These are phyloP conservation scores for Alternaria novae-zelandiae DNA, from an alignment of 2,329 filamentous ascomycete species.

Conservation along the genomic window DNA sequence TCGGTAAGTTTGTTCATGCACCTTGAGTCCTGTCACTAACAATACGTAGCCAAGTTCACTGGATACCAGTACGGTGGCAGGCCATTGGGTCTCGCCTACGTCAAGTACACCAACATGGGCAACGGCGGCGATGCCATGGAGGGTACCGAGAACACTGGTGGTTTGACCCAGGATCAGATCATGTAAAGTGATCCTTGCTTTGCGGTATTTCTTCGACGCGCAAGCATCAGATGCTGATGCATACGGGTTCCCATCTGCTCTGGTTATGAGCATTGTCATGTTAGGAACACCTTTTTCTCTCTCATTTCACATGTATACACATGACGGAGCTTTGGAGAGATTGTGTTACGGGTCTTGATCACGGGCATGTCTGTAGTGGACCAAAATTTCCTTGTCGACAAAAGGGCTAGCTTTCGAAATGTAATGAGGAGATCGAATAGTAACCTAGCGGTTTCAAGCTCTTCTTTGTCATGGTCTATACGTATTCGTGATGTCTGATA, in stretches of 20 bases:
- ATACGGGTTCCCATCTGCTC: conserved; percentile 6
- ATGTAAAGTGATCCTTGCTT: conserved; percentile 65
- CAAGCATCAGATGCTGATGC: conserved; percentile 8
- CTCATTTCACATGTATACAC: conserved; percentile 20
- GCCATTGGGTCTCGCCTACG: conserved; percentile 89
- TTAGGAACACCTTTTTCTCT: conserved; percentile 21
- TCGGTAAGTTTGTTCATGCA: conserved; percentile 60
- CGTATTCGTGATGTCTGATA: background rate
- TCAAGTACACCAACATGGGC: conserved; percentile 83
- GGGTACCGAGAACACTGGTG: conserved; percentile 70
- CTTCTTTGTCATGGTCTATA: background rate
- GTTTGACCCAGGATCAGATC: conserved; percentile 96
- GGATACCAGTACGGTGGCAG: conserved; percentile 97
- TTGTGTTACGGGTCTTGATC: conserved; percentile 16
- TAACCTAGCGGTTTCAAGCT: background rate
- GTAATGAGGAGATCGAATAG: conserved; percentile 12
- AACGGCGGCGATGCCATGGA: conserved; percentile 74
- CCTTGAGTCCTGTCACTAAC: conserved; percentile 26
- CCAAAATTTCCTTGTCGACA: conserved; percentile 45
- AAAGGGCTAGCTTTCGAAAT: conserved; percentile 34
- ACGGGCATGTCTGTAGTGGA: conserved; percentile 19
- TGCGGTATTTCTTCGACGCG: conserved; percentile 6
- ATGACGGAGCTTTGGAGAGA: conserved; percentile 23
- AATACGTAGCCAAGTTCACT: conserved; percentile 79
- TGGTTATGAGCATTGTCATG: conserved; percentile 16